Conservation (phyloP, 495 filamentous ascomycete species). For the Aspergillus conjunctus region DNA sequence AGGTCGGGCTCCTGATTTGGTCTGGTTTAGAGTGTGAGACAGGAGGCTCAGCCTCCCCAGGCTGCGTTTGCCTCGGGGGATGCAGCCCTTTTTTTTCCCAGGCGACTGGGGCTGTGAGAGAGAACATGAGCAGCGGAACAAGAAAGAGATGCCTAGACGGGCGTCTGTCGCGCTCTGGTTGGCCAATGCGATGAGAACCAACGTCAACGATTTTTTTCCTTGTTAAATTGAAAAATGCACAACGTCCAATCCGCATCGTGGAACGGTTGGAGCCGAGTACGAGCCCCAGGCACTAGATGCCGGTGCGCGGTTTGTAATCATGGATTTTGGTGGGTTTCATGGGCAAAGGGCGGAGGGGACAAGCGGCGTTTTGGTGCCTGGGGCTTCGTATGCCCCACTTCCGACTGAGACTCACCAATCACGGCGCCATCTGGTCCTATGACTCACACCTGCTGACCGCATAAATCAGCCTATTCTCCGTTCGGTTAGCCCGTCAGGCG, state of each 20-base stretch:
- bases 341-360: constrained; percentile 3
- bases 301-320: constrained; percentile 7
- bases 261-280: constrained; percentile 13
- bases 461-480: constrained; percentile 22
- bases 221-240: neutral
- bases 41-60: constrained; percentile 14
- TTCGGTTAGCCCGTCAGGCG: constrained; percentile 24
- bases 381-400: constrained; percentile 17
- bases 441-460: constrained; percentile 49
- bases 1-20: neutral
- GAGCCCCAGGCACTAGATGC: constrained; percentile 14
- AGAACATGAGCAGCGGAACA: neutral
- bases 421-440: constrained; percentile 18
- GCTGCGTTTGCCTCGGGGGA: neutral
- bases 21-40: neutral
- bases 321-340: neutral
- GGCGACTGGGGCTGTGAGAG: constrained; percentile 10
- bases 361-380: constrained; percentile 20
- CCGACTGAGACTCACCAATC: constrained; percentile 30
- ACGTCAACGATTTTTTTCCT: neutral
- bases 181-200: constrained; percentile 13
- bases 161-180: constrained; percentile 7
- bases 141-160: neutral
- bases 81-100: neutral
- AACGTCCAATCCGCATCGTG: neutral